These are phyloP conservation scores for Domatiomyces catenatus DNA, from an alignment of 2,329 filamentous ascomycete genomes.

Conservation along the genomic window DNA sequence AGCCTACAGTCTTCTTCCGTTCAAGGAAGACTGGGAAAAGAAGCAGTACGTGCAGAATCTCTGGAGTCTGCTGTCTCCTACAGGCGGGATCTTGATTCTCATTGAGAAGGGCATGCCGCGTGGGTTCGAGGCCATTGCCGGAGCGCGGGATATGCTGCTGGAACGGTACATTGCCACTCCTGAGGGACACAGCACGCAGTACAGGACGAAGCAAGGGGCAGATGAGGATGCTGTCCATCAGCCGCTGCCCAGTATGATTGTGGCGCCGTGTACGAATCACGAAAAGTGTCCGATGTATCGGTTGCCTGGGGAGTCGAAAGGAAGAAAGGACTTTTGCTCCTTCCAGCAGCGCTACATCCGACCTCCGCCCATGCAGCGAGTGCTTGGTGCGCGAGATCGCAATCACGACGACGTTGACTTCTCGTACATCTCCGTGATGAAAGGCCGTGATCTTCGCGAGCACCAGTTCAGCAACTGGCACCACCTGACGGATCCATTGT, in stretches of 20 bases:
- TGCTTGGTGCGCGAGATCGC: constrained; percentile 49
- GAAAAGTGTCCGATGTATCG: constrained; percentile 76
- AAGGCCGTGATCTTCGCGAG: constrained; percentile 49
- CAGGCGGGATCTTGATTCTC: constrained; percentile 73
- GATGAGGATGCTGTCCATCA: constrained; percentile 18
- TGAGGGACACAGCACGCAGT: constrained; percentile 23
- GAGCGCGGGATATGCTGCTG: constrained; percentile 64
- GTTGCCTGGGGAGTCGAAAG: constrained; percentile 49
- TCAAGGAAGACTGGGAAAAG: constrained; percentile 61
- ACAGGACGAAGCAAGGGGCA: constrained; percentile 16
- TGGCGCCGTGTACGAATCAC: constrained; percentile 70
- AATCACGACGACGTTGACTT: constrained; percentile 88
- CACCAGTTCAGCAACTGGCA: constrained; percentile 10
- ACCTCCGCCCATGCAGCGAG: constrained; percentile 62
- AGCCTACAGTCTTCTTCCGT: constrained; percentile 62
- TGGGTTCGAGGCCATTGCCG: constrained; percentile 83
- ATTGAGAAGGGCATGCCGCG: constrained; percentile 82
- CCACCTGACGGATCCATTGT: constrained; percentile 7
- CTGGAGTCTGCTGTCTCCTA: constrained; percentile 69
- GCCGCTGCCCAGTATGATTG: constrained; percentile 48
- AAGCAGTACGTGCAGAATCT: constrained; percentile 72
- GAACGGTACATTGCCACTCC: constrained; percentile 50
- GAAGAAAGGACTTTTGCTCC: constrained; percentile 79
- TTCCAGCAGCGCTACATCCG: constrained; percentile 81
- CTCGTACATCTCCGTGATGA: constrained; percentile 73